These are phyloP conservation scores for Macrophomina pseudophaseolina DNA, from an alignment of 2,329 filamentous ascomycete species.

Conservation along the genomic window DNA sequence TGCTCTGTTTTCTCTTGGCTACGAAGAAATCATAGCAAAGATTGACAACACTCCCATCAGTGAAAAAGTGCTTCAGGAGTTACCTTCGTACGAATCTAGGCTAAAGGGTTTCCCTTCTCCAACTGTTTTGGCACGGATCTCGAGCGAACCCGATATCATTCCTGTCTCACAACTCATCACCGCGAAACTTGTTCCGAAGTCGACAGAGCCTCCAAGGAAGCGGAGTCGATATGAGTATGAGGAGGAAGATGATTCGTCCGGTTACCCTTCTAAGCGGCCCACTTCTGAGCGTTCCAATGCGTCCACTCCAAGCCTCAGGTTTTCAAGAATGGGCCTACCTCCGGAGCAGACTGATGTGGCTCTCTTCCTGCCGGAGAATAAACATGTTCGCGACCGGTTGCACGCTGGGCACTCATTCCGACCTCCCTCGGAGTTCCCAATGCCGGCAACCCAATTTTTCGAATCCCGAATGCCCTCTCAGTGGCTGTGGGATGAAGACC, in stretches of 20 bases:
- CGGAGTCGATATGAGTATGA: conserved; percentile 82
- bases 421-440: conserved; percentile 86
- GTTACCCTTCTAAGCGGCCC: conserved; percentile 44
- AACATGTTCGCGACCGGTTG: conserved; percentile 84
- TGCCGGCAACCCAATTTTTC: conserved; percentile 91
- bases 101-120: conserved; percentile 39
- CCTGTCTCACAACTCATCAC: conserved; percentile 87
- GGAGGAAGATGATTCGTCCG: conserved; percentile 66
- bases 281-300: conserved; percentile 51
- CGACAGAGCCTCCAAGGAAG: conserved; percentile 71
- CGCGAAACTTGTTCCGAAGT: conserved; percentile 74
- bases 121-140: conserved; percentile 50
- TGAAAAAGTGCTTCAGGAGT: conserved; percentile 77
- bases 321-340: conserved; percentile 58
- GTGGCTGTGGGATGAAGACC: conserved; percentile 89
- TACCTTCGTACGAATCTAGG: conserved; percentile 72
- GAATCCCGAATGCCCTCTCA: conserved; percentile 86
- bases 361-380: conserved; percentile 87
- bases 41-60: conserved; percentile 75
- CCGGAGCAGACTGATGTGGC: conserved; percentile 79
- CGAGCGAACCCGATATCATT: conserved; percentile 48
- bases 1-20: conserved; percentile 80
- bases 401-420: conserved; percentile 92
- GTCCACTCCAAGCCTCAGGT: conserved; percentile 44
- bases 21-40: conserved; percentile 80